Conservation (phyloP, 441 rosid species). For the Euphorbia schlechtendalii region DNA sequence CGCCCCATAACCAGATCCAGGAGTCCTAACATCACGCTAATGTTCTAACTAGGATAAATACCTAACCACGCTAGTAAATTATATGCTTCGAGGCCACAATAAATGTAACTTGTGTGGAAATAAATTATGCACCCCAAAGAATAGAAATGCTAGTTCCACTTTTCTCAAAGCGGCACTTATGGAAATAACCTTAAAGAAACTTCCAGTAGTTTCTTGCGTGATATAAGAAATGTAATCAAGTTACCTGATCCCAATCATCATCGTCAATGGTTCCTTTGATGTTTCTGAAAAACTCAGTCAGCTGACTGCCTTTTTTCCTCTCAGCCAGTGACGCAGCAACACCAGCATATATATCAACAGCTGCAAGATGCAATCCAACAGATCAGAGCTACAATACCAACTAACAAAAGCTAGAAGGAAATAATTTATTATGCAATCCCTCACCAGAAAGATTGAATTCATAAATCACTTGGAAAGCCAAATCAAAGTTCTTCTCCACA, state of each 20-base stretch:
- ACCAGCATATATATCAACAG: conserved; percentile 95
- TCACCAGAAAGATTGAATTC: conserved; percentile 91
- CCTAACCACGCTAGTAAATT: background rate
- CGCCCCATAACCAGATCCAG: no score
- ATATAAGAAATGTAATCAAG: background rate
- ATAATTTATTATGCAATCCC: background rate
- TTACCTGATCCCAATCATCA: conserved; percentile 99
- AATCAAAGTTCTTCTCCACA: conserved; percentile 87
- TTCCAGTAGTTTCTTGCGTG: background rate
- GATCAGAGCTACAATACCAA: conserved; percentile 1
- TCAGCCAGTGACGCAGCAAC: conserved; percentile 95
- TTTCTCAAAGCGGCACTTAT: background rate
- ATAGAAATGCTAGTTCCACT: background rate
- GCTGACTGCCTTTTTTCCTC: conserved; percentile 85
- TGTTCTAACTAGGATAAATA: background rate
- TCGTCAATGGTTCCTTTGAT: conserved; percentile 83
- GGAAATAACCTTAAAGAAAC: background rate
- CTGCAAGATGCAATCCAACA: conserved; percentile 35
- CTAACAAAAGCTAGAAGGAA: background rate
- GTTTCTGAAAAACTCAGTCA: conserved; percentile 92
- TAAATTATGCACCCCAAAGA: background rate
- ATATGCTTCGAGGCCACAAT: background rate
- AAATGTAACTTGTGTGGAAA: conserved; percentile 1
- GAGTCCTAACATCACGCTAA: background rate
- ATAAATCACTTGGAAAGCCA: conserved; percentile 87